Evolutionary conservation across 768 basidiomycete species (phyloP), one percentile per base, ranked within the genome.

Genomic region (Calvatia gigantea): DNA sequence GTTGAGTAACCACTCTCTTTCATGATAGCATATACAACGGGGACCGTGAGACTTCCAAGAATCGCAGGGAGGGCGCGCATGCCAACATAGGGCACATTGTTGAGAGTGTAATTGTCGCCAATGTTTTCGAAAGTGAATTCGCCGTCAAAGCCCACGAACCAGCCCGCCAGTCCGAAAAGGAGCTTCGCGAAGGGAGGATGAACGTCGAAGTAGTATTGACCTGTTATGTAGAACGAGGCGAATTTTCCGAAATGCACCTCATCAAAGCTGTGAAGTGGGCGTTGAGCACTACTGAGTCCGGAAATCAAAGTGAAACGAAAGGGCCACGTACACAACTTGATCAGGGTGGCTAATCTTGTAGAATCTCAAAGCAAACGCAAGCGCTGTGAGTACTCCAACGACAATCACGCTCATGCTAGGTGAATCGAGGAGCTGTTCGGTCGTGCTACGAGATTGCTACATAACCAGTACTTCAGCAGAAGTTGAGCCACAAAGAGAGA

Each of bases 221-320:
- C 82, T 43, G 75, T 75, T 67, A 98, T 86, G 71, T 99, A 99
- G 72, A 94, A 91, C 4, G 91, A 84, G 11, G 97, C 95, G 68
- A 99, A 99, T 71, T 98, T 97, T 59, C 96, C 96, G 67, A 98
- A 98, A 67, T 98, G 96, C 11, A 98, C 96, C 73, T 98, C 95
- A 68, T 98, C 95, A 67, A 98, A 98, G 45, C 93, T 95, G 62
- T 33, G 27, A 9, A 45, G 38, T 37, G 9, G 14, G 3, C 19
- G 2, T 4, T 42, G 9, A 42, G 8, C 12, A 42, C 25, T 21
- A 9, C 4, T 15, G 11, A 7, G 25, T 32, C 41, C 60, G 44
- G 35, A 15, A 32, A 56, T 32, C 46, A 47, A 37, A 48, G 23
- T 15, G 33, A 47, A 41, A 44, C 19, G 47, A 49, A 28, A 45